Conservation (phyloP, 1,139 yeast genomes). For the Zygosaccharomyces sapae region DNA sequence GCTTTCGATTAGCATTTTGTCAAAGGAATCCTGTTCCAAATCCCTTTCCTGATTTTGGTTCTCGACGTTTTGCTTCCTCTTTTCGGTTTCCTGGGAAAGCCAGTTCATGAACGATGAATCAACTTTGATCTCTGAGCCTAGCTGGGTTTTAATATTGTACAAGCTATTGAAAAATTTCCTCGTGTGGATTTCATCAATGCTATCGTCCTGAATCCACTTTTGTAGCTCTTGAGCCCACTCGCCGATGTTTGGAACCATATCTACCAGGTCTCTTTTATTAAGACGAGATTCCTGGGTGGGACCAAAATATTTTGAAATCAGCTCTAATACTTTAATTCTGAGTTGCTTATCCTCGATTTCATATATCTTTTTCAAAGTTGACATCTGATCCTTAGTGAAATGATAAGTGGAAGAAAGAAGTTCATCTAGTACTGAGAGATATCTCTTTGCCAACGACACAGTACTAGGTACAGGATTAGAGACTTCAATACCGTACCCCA, state of each 20-base stretch:
- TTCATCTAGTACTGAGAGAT: slow-evolving; percentile 28
- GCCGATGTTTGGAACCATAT: slow-evolving; percentile 16
- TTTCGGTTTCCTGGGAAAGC: slow-evolving; percentile 53
- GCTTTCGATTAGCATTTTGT: slow-evolving; percentile 47
- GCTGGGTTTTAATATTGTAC: slow-evolving; percentile 36
- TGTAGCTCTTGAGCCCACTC: slow-evolving; percentile 29
- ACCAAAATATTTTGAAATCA: slow-evolving; percentile 22
- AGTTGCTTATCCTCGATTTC: slow-evolving; percentile 27
- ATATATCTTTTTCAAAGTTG: slow-evolving; percentile 21
- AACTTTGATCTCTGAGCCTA: slow-evolving; percentile 28
- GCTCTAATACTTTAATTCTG: slow-evolving; percentile 32
- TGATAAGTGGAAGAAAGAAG: slow-evolving; percentile 14
- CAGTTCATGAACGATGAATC: slow-evolving; percentile 49
- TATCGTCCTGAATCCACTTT: slow-evolving; percentile 28
- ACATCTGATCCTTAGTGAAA: slow-evolving; percentile 17
- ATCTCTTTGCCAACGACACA: slow-evolving; percentile 24
- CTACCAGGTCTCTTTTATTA: slow-evolving; percentile 12
- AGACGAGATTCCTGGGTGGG: slow-evolving; percentile 1
- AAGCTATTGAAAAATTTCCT: slow-evolving; percentile 44
- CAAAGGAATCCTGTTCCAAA: slow-evolving; percentile 39
- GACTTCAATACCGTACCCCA: slow-evolving; percentile 4
- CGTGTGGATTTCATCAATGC: slow-evolving; percentile 41
- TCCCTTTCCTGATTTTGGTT: slow-evolving; percentile 29
- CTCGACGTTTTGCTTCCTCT: slow-evolving; percentile 36
- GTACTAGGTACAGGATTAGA: slow-evolving; percentile 8